Base-by-base conservation (phyloP, 371 early-diverging fungal genomes). In the Lichtheimia ornata region DNA sequence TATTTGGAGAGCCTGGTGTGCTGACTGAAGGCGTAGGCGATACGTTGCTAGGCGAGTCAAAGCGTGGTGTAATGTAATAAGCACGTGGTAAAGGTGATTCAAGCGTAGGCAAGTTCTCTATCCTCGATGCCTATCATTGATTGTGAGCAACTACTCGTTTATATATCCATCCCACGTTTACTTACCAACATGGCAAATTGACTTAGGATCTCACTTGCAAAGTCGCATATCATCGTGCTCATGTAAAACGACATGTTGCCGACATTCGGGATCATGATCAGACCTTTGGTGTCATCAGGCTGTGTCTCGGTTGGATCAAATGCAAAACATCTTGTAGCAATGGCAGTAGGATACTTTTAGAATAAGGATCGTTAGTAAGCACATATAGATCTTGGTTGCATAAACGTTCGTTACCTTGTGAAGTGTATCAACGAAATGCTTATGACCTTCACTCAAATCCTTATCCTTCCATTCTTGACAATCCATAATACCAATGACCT, bases 401-500 rank as follows among this genome's bases (percentile, higher is more conserved):
- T 40, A 11, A 15, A 4, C 15, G 18, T 44, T 12, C 51, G 5
- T 43, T 74, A 92, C 93, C 77, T 88, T 79, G 61, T 82, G 73
- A 7, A 87, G 66, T 27, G 84, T 82, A 43, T 81, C 73, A 22
- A 83, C 84, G 66, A 91, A 92, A 47, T 82, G 74, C 45, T 78
- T 73, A 61, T 81, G 77, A 7, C 88, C 88, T 69, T 91, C 85
- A 13, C 74, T 70, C 40, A 94, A 66, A 63, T 84, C 80, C 44
- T 76, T 77, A 44, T 81, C 79, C 41, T 84, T 76, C 84, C 84
- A 88, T 63, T 91, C 90, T 65, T 84, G 82, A 68, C 94, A 92
- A 65, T 91, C 87, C 88, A 90, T 88, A 49, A 92, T 90, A 49
- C 92, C 93, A 74, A 91, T 87, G 20, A 91, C 89, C 91, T 89